Percentiles rank a stretch among this genome's conserved stretches.
These are phyloP conservation scores for Nakazawaea siamensis DNA, from an alignment of 805 yeast species.

Conservation along the genomic window DNA sequence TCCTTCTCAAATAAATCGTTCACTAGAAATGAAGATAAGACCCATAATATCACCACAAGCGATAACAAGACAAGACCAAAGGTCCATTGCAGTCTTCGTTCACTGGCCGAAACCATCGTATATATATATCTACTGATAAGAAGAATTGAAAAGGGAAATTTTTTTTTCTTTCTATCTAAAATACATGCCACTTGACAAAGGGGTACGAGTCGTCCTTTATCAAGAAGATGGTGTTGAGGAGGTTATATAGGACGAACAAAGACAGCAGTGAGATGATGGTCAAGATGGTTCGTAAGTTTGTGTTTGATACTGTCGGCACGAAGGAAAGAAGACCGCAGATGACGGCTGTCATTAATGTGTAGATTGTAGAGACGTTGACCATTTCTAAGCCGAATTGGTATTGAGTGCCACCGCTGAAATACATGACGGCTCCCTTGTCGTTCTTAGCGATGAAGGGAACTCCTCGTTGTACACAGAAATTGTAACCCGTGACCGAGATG, in stretches of 20 bases:
- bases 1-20: constrained; percentile 66
- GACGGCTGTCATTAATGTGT: constrained; percentile 34
- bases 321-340: constrained; percentile 31
- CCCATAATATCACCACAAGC: constrained; percentile 85
- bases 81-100: constrained; percentile 44
- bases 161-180: too few species aligned
- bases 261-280: constrained; percentile 20
- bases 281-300: constrained; percentile 6
- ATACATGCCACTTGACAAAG: constrained; percentile 20
- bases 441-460: constrained; percentile 55
- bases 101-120: background rate
- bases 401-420: constrained; percentile 54
- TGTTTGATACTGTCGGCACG: constrained; percentile 20
- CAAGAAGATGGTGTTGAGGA: constrained; percentile 33
- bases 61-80: constrained; percentile 67
- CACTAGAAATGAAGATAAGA: constrained; percentile 76
- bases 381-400: constrained; percentile 71
- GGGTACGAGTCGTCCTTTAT: constrained; percentile 44
- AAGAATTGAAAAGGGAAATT: too few species aligned
- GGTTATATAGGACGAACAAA: constrained; percentile 29
- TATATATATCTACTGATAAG: too few species aligned
- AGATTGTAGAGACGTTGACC: constrained; percentile 41
- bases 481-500: constrained; percentile 51
- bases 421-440: constrained; percentile 42
- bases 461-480: constrained; percentile 50